phyloP scores from a whole-genome alignment of 2,329 filamentous ascomycete species.

The Cladophialophora psammophila region DNA sequence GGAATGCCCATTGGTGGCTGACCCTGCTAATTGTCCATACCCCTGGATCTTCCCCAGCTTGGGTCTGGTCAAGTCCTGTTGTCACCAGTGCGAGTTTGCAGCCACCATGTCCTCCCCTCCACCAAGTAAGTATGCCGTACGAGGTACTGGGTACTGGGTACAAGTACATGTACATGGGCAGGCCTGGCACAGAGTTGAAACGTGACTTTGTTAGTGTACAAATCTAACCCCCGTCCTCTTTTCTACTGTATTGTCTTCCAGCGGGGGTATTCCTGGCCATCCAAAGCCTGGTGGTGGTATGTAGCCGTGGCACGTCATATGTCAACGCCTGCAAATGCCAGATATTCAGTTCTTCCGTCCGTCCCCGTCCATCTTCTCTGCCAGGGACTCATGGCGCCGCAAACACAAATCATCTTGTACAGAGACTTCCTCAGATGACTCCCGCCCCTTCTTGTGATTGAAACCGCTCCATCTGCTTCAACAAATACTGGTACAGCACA shows the following conservation, averaged over 20 bases:
- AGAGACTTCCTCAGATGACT: conserved; percentile 30
- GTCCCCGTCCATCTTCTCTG: not conserved
- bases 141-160: too few species aligned
- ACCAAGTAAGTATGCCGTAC: too few species aligned
- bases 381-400: not conserved
- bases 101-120: too few species aligned
- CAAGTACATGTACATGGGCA: too few species aligned
- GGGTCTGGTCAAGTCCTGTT: conserved; percentile 2
- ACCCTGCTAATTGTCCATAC: conserved; percentile 14
- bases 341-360: conserved; percentile 1
- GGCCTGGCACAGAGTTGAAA: conserved; percentile 16
- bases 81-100: not conserved
- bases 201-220: conserved; percentile 30
- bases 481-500: conserved; percentile 87
- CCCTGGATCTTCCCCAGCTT: conserved; percentile 34
- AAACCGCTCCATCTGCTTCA: conserved; percentile 73
- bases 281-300: conserved; percentile 2
- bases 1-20: not conserved
- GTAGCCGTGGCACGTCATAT: conserved; percentile 7
- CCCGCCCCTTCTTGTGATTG: conserved; percentile 32
- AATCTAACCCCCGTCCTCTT: conserved; percentile 20
- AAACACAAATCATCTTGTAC: conserved; percentile 18
- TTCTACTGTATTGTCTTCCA: conserved; percentile 18
- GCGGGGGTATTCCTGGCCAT: conserved; percentile 17
- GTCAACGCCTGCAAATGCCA: conserved; percentile 18